Base-by-base conservation (phyloP, 768 basidiomycete species). In the Termitomyces sp. region DNA sequence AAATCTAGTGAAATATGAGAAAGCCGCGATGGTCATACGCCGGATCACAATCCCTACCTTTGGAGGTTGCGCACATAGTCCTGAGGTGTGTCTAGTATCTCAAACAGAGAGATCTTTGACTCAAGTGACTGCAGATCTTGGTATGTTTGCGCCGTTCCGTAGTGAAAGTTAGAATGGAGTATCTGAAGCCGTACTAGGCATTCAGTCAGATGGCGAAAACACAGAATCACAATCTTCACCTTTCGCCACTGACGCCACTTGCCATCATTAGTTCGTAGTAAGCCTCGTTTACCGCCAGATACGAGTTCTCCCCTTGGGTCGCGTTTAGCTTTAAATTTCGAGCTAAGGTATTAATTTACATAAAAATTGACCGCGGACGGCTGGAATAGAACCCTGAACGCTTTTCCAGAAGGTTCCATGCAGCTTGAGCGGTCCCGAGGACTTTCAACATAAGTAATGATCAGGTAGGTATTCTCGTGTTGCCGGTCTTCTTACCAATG, bases 371-470 rank as follows among this genome's bases (percentile, higher is more conserved):
- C 16, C 75, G 75, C 35, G 79, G 78, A 10, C 80, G 71, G 54
- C 75, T 76, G 2, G 79, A 79, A 52, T 81, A 82, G 17, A 75
- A 74, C 1, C 73, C 69, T 0, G 77, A 78, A 31, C 78, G 72
- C 54, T 77, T 78, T 57, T 82, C 80, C 21, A 83, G 64, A 11
- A 78, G 67, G 52, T 78, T 76, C 75, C 74, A 77, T 32, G 76
- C 76, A 35, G 75, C 73, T 61, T 77, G 75, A 1, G 78, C 76
- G 4, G 71, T 79, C 5, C 76, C 74, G 41, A 79, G 69, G 17
- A 81, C 77, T 75, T 58, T 23, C 9, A 34, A 61, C 11, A 8
- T n/a, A 31, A 17, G 3, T 19, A 16, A 23, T 27, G 35, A 50
- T 50, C 5, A 50, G 35, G 16, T 38, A 50, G 35, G 16, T 38